Evolutionary conservation across 1,284 basidiomycete genomes (phyloP).

Genomic region (Vanrija humicola): DNA sequence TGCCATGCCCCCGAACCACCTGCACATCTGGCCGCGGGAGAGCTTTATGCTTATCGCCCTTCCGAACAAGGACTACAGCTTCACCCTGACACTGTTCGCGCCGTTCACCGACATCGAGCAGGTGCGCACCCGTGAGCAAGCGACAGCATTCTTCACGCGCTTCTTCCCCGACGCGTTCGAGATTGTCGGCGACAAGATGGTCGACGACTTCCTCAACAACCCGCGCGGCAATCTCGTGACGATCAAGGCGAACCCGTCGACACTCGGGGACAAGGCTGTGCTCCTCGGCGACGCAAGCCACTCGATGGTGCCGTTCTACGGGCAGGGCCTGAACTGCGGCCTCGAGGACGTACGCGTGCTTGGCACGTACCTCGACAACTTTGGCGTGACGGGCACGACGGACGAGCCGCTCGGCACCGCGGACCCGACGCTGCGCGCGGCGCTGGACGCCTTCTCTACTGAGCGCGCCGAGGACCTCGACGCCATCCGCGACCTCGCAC

Average conservation of each 20-base stretch:
- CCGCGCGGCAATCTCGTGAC: constrained; percentile 85
- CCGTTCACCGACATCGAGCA: constrained; percentile 72
- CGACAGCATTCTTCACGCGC: constrained; percentile 70
- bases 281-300: constrained; percentile 93
- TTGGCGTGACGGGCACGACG: constrained; percentile 56
- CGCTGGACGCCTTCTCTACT: constrained; percentile 71
- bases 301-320: constrained; percentile 93
- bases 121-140: constrained; percentile 59
- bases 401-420: constrained; percentile 34
- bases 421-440: constrained; percentile 57
- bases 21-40: constrained; percentile 98
- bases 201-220: constrained; percentile 73
- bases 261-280: constrained; percentile 81
- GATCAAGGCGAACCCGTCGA: constrained; percentile 84
- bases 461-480: constrained; percentile 79
- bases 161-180: constrained; percentile 84
- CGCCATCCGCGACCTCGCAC: constrained; percentile 85
- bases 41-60: constrained; percentile 98
- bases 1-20: constrained; percentile 85
- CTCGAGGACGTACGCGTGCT: constrained; percentile 94
- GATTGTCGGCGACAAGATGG: constrained; percentile 75
- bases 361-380: constrained; percentile 66
- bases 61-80: constrained; percentile 70
- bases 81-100: constrained; percentile 77
- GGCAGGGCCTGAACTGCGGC: constrained; percentile 96